Evolutionary conservation across 495 filamentous ascomycete species (phyloP), one percentile per base, ranked within the genome.

Genomic region (Penicillium coprophilum): DNA sequence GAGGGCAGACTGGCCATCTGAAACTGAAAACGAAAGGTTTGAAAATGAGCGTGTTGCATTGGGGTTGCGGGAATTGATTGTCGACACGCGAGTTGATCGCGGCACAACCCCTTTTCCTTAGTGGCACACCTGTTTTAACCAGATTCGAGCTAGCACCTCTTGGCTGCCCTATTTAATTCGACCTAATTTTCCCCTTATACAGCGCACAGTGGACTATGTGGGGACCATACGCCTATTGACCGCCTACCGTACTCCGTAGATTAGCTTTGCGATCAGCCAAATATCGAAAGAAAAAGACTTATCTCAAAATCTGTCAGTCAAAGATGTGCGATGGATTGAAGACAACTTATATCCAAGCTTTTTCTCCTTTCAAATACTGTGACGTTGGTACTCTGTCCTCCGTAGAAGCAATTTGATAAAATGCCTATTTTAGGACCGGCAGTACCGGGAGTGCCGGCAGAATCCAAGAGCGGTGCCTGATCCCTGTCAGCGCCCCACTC

Each of bases 41-140:
- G 28, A 47, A 47, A 47, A 47, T 30, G 45, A 47, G 45, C 27
- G 45, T 47, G 45, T 46, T 47, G 45, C 15, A 31, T 20, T 47
- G 28, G 17, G 15, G 27, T 9, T 47, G 27, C 45, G 45, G 45
- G 27, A 47, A 47, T 47, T 31, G 45, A 47, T 47, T 47, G 32
- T 47, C 45, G 45, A 17, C 27, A 27, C 7, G 8, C 19, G 45
- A 47, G n/a, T 19, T 24, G 28, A 32, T 47, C 44, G 24, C 24
- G 15, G 17, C 10, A 47, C 45, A 32, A 46, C n/a, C 45, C 45
- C 45, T 31, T 31, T 47, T 47, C 31, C 45, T 27, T 47, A 31
- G 45, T 47, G 24, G 15, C 45, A 17, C 28, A 12, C 28, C 3
- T 6, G 17, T 19, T 20, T 20, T 20, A 47, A 19, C 45, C 45